phyloP scores from a whole-genome alignment of 805 yeast species.

The Hanseniaspora jakobsenii region DNA sequence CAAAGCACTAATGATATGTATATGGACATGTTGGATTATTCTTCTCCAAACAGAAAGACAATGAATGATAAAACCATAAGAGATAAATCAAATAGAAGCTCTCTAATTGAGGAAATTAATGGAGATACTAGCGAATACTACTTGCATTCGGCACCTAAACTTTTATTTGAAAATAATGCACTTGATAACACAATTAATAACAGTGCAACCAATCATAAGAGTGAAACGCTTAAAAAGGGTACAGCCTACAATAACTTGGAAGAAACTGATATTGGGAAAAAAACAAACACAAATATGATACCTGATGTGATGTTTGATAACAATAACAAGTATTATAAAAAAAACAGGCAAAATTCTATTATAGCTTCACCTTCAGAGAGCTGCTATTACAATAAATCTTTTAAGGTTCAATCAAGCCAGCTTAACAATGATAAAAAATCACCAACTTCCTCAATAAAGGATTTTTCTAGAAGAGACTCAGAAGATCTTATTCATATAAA shows the following conservation, averaged over 20 bases:
- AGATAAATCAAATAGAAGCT: slow-evolving; percentile 13
- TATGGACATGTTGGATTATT: slow-evolving; percentile 13
- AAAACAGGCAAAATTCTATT: not conserved
- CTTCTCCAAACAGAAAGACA: slow-evolving; percentile 8
- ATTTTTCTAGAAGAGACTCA: not conserved
- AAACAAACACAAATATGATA: not conserved
- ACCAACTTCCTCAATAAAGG: not conserved
- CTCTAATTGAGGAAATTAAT: slow-evolving; percentile 3
- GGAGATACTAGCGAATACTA: slow-evolving; percentile 13
- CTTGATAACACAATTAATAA: no score
- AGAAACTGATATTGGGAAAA: slow-evolving; percentile 12
- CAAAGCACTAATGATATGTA: not conserved
- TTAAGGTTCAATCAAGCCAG: not conserved
- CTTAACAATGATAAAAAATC: not conserved
- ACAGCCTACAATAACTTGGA: slow-evolving; percentile 11
- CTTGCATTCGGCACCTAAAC: slow-evolving; percentile 8
- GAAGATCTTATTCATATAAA: slow-evolving; percentile 11
- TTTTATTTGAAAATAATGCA: not conserved
- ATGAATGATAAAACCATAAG: not conserved
- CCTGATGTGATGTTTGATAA: slow-evolving; percentile 2
- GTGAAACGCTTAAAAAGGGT: not conserved
- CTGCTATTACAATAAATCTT: not conserved
- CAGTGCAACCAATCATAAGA: no score
- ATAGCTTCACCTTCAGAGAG: not conserved
- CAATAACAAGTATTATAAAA: not conserved